phyloP scores from a whole-genome alignment of 257 asterid species.

The Capsicum pubescens region DNA sequence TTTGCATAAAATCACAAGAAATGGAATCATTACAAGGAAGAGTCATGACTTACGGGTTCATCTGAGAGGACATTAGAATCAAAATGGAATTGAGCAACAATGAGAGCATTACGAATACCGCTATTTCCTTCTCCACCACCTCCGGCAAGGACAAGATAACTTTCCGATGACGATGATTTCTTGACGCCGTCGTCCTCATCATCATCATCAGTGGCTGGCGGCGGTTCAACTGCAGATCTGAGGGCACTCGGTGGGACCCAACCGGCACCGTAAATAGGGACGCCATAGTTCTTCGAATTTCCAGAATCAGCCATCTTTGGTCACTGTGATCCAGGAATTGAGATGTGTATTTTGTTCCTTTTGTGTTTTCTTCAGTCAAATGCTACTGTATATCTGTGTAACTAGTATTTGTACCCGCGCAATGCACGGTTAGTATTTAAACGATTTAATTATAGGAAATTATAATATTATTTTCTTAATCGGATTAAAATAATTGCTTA shows the following conservation, averaged over 20 bases:
- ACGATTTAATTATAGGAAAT: no score
- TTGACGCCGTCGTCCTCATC: conserved; percentile 29
- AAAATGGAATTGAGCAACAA: conserved; percentile 60
- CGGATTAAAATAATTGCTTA: no score
- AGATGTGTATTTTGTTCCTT: background rate
- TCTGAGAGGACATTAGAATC: conserved; percentile 64
- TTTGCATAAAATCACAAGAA: background rate
- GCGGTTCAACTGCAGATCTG: conserved; percentile 31
- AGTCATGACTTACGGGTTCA: conserved; percentile 64
- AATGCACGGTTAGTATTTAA: no score
- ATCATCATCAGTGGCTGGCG: conserved; percentile 24
- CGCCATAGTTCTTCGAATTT: conserved; percentile 69
- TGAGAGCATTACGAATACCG: conserved; percentile 80
- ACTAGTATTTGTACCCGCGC: no score
- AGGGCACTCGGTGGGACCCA: conserved; percentile 69
- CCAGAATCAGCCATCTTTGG: conserved; percentile 30
- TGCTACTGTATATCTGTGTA: background rate
- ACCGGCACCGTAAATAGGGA: conserved; percentile 87
- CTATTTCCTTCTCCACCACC: conserved; percentile 97
- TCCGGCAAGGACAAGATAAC: conserved; percentile 74
- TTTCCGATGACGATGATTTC: conserved; percentile 35
- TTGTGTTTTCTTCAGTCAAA: no score
- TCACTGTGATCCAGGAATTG: background rate
- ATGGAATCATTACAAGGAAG: background rate
- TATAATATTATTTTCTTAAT: no score